A percentile compares a stretch with the other conserved stretches of the same genome.
These are phyloP conservation scores for Stagonosporopsis tanaceti DNA, from an alignment of 2,329 filamentous ascomycete genomes.

Conservation along the genomic window DNA sequence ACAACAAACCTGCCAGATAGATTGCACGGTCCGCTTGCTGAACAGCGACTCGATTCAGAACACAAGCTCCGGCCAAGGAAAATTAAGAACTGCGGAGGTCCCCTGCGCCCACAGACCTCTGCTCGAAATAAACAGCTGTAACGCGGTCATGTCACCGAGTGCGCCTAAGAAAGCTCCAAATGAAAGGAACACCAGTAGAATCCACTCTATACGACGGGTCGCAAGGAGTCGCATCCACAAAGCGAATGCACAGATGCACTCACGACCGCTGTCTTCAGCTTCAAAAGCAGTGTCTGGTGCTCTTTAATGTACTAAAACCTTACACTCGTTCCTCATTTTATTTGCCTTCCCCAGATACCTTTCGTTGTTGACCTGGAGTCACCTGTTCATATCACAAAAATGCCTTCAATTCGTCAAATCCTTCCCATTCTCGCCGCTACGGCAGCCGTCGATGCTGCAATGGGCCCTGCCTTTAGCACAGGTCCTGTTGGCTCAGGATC, in stretches of 20 bases:
- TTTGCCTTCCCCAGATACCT: not conserved
- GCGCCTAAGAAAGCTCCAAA: not conserved
- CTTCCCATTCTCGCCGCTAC: slow-evolving; percentile 21
- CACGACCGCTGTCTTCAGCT: not conserved
- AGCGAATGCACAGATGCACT: not conserved
- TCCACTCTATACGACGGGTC: slow-evolving; percentile 2
- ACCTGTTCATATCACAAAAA: slow-evolving; percentile 4
- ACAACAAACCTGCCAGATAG: not conserved
- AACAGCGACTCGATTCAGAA: not conserved
- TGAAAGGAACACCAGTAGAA: slow-evolving; percentile 8
- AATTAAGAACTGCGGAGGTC: slow-evolving; percentile 1
- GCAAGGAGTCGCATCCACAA: not conserved
- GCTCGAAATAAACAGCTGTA: not conserved
- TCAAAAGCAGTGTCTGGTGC: slow-evolving; percentile 3
- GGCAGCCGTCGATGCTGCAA: slow-evolving; percentile 27
- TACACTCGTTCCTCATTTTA: not conserved
- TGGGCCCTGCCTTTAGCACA: slow-evolving; percentile 45
- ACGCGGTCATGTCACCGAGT: not conserved
- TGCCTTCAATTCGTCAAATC: slow-evolving; percentile 26
- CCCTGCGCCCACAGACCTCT: not conserved
- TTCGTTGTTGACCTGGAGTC: not conserved
- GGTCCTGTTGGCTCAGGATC: slow-evolving; percentile 53
- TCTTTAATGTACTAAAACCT: not conserved
- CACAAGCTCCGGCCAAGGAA: slow-evolving; percentile 10
- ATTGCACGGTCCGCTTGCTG: not conserved